Evolutionary conservation across 768 basidiomycete genomes (phyloP).

Genomic region (Asterophora lycoperdoides): DNA sequence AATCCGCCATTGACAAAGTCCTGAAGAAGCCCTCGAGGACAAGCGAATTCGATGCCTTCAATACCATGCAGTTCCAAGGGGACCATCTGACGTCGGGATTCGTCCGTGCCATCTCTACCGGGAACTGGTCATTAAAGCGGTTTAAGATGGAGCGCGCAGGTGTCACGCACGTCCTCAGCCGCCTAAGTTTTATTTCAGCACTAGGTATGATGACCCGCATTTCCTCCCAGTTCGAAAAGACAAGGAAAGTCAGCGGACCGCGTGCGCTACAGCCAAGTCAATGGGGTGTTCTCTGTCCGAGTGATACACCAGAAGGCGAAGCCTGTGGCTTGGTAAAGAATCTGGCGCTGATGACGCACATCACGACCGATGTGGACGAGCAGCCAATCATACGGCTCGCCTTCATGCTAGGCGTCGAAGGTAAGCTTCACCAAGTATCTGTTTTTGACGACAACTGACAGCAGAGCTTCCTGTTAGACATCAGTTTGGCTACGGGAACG

Average conservation of each 20-base stretch:
- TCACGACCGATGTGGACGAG: constrained; percentile 98
- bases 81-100: constrained; percentile 96
- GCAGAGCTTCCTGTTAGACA: constrained; percentile 51
- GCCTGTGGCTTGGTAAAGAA: constrained; percentile 99
- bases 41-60: constrained; percentile 90
- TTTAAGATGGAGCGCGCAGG: constrained; percentile 99
- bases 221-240: constrained; percentile 98
- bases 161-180: constrained; percentile 94
- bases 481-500: constrained; percentile 84
- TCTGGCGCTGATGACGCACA: constrained; percentile 98
- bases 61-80: constrained; percentile 93
- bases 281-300: constrained; percentile 98
- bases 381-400: constrained; percentile 86
- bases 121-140: constrained; percentile 98
- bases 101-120: constrained; percentile 95
- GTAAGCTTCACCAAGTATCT: constrained; percentile 33
- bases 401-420: constrained; percentile 97
- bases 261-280: constrained; percentile 96
- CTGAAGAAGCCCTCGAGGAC: constrained; percentile 94
- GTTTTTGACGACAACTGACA: constrained; percentile 6
- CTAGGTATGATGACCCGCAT: constrained; percentile 99
- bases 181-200: constrained; percentile 94
- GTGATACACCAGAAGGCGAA: constrained; percentile 99
- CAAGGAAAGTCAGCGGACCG: constrained; percentile 96
- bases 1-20: constrained; percentile 93